phyloP scores from a whole-genome alignment of 1,284 basidiomycete genomes.

The Irpex lacteus region DNA sequence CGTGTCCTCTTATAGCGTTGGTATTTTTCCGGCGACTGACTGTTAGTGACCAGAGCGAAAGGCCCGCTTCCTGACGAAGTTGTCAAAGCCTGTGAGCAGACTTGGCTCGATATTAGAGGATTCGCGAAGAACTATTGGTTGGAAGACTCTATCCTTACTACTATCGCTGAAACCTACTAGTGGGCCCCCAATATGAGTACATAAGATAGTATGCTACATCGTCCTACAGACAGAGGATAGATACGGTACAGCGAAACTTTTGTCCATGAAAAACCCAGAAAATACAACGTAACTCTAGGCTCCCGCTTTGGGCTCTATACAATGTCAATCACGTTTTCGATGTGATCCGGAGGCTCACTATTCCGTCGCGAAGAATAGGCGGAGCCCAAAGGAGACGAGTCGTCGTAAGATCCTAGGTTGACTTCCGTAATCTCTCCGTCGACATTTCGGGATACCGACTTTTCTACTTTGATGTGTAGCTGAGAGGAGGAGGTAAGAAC shows the following conservation, averaged over 20 bases:
- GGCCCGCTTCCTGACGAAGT: conserved; percentile 51
- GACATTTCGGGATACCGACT: conserved; percentile 23
- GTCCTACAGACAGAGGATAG: no score
- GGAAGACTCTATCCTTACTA: neutral
- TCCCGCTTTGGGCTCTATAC: neutral
- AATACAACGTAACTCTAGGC: no score
- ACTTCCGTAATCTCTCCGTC: conserved; percentile 13
- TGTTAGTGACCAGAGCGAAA: conserved; percentile 23
- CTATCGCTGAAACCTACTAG: neutral
- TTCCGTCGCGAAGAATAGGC: neutral
- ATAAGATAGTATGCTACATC: no score
- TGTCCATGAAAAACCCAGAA: no score
- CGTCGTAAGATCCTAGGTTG: conserved; percentile 3
- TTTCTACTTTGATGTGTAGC: conserved; percentile 31
- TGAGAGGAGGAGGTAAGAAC: neutral
- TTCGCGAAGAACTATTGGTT: conserved; percentile 8
- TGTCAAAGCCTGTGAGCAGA: conserved; percentile 48
- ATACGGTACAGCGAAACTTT: no score
- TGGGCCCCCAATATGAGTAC: neutral
- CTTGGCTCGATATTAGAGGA: conserved; percentile 41
- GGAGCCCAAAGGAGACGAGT: neutral
- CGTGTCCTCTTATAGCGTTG: neutral
- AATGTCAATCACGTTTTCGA: neutral
- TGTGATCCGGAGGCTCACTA: neutral
- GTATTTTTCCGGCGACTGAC: conserved; percentile 21